Evolutionary conservation across 2,329 filamentous ascomycete species (phyloP), one percentile per base, ranked within the genome.

Genomic region (Myriosclerotinia scirpicola): DNA sequence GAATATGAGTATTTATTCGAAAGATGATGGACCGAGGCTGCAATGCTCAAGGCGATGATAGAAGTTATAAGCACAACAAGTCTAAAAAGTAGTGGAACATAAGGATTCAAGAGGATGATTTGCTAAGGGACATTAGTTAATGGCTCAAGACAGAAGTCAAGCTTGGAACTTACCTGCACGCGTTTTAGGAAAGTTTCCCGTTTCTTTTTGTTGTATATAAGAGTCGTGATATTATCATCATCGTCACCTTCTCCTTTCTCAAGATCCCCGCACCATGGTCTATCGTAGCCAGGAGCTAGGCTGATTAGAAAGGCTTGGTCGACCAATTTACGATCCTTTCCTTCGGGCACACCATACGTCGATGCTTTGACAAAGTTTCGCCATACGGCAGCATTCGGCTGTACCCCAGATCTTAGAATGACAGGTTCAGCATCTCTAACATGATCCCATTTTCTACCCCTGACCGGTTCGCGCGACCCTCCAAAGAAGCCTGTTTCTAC

Each of bases 21-120:
- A 36, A 81, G 78, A 72, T 87, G 80, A 76, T 88, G 91, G 60
- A 98, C 93, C 34, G 87, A 87, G 4, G 84, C 86, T 2, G 93
- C 89, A 11, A 99, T 83, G 17, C 87, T 91, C 34, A 99, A 84
- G 5, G 93, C 93, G 65, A 92, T 82, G 50, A 91, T 85, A 2
- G 93, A 96, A 69, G 96, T 96, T 67, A 88, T 82, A 76, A 97
- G 88, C 60, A 97, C 92, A 17, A 86, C 89, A 26, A 96, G 80
- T 63, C 95, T 91, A 76, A 97, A 92, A 17, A 90, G 81, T 65
- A 97, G 81, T 2, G 95, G 95, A 1, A 97, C 90, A 70, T 97
- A 88, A 15, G 93, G 73, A 54, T 77, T 75, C 70, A 75, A 71
- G n/a, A 77, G 67, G 52, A 77, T 67, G 62, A 65, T 72, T 61